Evolutionary conservation across 164 flowering plant genomes (phyloP).

Genomic region (Amborella trichopoda): DNA sequence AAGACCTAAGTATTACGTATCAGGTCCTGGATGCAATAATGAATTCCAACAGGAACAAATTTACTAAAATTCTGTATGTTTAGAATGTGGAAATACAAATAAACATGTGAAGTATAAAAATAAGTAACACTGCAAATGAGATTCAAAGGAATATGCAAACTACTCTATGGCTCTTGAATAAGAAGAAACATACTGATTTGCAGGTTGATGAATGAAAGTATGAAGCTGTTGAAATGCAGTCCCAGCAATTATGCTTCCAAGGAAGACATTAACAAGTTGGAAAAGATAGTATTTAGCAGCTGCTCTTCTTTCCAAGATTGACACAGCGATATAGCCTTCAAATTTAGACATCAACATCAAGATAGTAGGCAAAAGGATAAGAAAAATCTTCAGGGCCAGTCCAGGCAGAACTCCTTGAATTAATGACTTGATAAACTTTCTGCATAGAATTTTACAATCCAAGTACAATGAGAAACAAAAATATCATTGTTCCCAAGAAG

Average conservation of each 20-base stretch:
- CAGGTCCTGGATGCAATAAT: too few relatives aligned
- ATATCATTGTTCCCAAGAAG: too few relatives aligned
- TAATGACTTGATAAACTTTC: conserved; percentile 46
- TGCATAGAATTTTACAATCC: too few relatives aligned
- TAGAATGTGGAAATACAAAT: too few relatives aligned
- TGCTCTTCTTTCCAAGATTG: conserved; percentile 69
- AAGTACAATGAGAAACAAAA: too few relatives aligned
- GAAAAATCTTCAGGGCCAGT: conserved; percentile 75
- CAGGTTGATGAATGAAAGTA: conserved; percentile 57
- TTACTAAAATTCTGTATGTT: too few relatives aligned
- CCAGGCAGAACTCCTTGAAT: conserved; percentile 93
- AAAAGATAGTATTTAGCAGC: conserved; percentile 69
- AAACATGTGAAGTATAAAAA: too few relatives aligned
- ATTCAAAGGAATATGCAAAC: too few relatives aligned
- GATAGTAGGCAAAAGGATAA: conserved; percentile 58
- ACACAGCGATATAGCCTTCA: conserved; percentile 57
- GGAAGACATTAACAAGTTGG: conserved; percentile 67
- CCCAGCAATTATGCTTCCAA: conserved; percentile 82
- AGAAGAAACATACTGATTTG: conserved; percentile 53
- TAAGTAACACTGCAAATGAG: too few relatives aligned
- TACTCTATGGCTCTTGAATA: too few relatives aligned
- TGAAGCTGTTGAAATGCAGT: conserved; percentile 77
- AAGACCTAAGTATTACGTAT: too few relatives aligned
- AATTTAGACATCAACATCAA: conserved; percentile 87
- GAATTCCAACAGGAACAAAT: too few relatives aligned